These are phyloP conservation scores for Phialemonium atrogriseum DNA, from an alignment of 2,329 filamentous ascomycete genomes.

Conservation along the genomic window DNA sequence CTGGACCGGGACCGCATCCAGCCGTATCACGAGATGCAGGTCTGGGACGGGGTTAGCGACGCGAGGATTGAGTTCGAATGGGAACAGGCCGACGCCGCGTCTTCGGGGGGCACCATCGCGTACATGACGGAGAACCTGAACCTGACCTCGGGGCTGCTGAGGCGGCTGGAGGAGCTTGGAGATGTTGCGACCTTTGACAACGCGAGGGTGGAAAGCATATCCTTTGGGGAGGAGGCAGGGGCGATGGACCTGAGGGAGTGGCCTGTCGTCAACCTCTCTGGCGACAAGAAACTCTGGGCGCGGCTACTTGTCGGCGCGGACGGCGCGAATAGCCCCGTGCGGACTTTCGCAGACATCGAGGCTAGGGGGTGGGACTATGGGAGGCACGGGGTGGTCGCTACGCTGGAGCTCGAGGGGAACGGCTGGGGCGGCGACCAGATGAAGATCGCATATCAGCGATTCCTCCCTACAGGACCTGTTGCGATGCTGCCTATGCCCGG, in stretches of 20 bases:
- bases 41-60: slow-evolving; percentile 90
- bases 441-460: slow-evolving; percentile 88
- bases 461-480: slow-evolving; percentile 84
- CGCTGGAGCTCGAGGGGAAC: slow-evolving; percentile 61
- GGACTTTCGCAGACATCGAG: slow-evolving; percentile 78
- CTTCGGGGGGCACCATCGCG: slow-evolving; percentile 58
- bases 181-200: slow-evolving; percentile 65
- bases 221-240: slow-evolving; percentile 60
- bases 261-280: slow-evolving; percentile 72
- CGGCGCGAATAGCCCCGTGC: slow-evolving; percentile 88
- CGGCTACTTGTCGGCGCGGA: slow-evolving; percentile 87
- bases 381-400: slow-evolving; percentile 85
- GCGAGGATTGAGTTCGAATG: slow-evolving; percentile 86
- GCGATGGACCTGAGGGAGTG: slow-evolving; percentile 74
- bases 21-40: slow-evolving; percentile 91
- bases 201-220: slow-evolving; percentile 72
- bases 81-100: slow-evolving; percentile 35
- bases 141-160: slow-evolving; percentile 69
- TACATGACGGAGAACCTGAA: slow-evolving; percentile 97
- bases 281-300: slow-evolving; percentile 62
- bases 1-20: slow-evolving; percentile 68
- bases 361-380: slow-evolving; percentile 90
- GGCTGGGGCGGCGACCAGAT: slow-evolving; percentile 43
- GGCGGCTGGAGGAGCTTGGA: slow-evolving; percentile 61
- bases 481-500: slow-evolving; percentile 86